These are phyloP conservation scores for Linanthus parryae DNA, from an alignment of 148 eudicot genomes.

Conservation along the genomic window DNA sequence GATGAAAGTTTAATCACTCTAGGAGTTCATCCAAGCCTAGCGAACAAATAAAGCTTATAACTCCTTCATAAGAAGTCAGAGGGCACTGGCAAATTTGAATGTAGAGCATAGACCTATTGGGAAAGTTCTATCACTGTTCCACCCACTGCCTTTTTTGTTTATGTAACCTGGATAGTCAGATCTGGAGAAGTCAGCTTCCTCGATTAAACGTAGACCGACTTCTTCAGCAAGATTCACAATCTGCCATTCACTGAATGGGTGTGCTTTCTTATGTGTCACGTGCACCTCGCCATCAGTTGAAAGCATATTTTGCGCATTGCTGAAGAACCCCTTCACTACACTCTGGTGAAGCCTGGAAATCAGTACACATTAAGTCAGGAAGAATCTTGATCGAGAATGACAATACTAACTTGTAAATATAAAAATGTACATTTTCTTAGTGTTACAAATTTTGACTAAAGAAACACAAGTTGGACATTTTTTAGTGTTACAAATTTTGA, in stretches of 20 bases:
- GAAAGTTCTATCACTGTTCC: neutral
- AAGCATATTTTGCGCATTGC: neutral
- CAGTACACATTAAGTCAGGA: no score
- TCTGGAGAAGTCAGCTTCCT: neutral
- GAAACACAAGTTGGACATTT: no score
- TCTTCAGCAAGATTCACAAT: conserved; percentile 1
- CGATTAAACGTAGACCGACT: neutral
- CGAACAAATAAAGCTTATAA: no score
- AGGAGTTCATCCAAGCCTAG: no score
- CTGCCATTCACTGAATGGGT: neutral
- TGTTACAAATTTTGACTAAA: no score
- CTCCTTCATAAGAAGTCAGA: no score
- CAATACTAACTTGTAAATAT: no score
- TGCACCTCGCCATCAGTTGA: conserved; percentile 3
- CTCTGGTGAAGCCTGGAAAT: no score
- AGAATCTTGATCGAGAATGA: no score
- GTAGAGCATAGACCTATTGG: neutral
- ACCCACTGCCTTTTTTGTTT: conserved; percentile 6
- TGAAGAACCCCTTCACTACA: neutral
- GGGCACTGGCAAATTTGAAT: neutral
- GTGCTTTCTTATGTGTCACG: conserved; percentile 2
- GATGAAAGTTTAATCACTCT: no score
- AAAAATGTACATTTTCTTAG: no score
- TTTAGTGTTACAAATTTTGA: no score
- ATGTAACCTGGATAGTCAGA: neutral